Base-by-base conservation (phyloP, 2,329 filamentous ascomycete species). In the Monosporascus sp. region DNA sequence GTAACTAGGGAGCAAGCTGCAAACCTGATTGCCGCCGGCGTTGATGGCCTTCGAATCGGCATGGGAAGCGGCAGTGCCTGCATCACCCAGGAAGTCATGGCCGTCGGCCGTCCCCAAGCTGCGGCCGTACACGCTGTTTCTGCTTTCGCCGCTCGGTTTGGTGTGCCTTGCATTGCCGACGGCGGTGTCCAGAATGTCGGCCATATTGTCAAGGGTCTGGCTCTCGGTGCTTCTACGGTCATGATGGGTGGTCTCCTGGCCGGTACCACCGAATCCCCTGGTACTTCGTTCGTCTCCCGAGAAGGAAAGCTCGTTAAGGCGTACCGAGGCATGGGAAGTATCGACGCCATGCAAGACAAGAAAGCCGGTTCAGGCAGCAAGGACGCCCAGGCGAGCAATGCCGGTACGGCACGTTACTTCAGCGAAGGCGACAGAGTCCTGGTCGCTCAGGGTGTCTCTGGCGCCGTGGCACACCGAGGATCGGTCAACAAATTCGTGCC, bases 51-150 rank as follows among this genome's bases (percentile, higher is more conserved):
- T 63, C 90, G 94, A 70, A 99, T 99, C 69, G 94, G 94, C 70
- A 99, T 99, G 94, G 94, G 94, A 63, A 96, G 91, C 70, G 94
- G 94, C 68, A 96, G 90, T 68, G 94, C 94, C 68, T 99, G 94
- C 75, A 99, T 99, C 65, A 99, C 94, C 53, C 94, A 99, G 76
- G 94, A 99, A 77, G 95, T 99, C 69, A 99, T 99, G 94, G 94
- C 94, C 63, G 93, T 99, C 49, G 94, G 95, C 55, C 88, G 94
- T 66, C 94, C 94, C 54, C 94, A 99, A 76, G 94, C 95, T 43
- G 90, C 92, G 28, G 87, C 94, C 44, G 93, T 99, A 55, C 91
- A 89, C 79, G 89, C 87, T 63, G 94, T 99, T 65, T 87, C 89
- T 66, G 79, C 84, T 51, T 99, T 99, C 66, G 93, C 94, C 50